Evolutionary conservation across 768 basidiomycete genomes (phyloP), one percentile per base, ranked within the genome.

Genomic region (Russula virescens): DNA sequence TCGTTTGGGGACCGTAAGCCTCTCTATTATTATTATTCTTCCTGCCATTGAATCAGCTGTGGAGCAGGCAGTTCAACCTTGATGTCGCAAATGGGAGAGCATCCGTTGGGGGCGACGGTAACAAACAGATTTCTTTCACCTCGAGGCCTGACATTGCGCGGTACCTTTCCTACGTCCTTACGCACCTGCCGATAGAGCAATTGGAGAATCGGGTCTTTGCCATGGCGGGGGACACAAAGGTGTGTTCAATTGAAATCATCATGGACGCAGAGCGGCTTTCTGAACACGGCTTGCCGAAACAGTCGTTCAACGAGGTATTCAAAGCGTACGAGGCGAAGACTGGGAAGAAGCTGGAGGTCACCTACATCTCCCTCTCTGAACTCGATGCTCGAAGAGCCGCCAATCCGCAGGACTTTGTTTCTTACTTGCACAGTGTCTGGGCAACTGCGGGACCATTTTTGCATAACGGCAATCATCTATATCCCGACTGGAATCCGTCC

Each of bases 401-500:
- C 38, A 57, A 69, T 19, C 54, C 61, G 10, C n/a, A 35, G 2
- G 63, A 69, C 56, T 7, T 61, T 5, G 1, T 7, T 31, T 14
- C 46, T 0, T 26, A 18, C 48, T 5, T 68, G 38, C 55, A 48
- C n/a, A 55, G 34, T 47, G 1, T 55, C 13, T 68, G 56, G 61
- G 67, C 61, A 2, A 53, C 60, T 19, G 1, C 49, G 5, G 58
- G 58, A 14, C 58, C 58, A 43, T 40, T 59, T n/a, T 14, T 1
- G 62, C 23, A 42, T 5, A 34, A 42, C 11, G 61, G 59, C 42
- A 68, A 68, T 42, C 48, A 62, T n/a, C 25, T 62, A 9, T 69
- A 61, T 28, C 68, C 68, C 6, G 65, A 58, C 28, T 69, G 64
- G 64, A 68, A 69, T n/a, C 68, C 68, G 45, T 57, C 57, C 3